phyloP scores from a whole-genome alignment of 345 rosid genomes.

The Moricandia arvensis region DNA sequence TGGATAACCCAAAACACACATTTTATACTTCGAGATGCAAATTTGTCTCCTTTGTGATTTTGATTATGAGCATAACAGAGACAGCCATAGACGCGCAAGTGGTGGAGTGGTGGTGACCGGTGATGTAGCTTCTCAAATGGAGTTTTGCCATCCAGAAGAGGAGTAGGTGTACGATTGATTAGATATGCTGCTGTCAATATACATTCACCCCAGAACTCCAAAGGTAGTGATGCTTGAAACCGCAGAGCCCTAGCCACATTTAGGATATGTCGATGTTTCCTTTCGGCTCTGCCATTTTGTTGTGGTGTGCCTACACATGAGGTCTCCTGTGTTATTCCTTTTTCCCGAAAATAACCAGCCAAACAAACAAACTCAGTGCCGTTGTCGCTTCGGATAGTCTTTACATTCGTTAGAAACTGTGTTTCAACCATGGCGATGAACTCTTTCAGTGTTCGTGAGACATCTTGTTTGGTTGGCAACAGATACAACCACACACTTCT shows the following conservation, averaged over 20 bases:
- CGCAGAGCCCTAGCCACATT: not conserved
- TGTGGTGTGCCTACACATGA: not conserved
- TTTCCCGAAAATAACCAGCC: not conserved
- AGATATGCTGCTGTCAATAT: too few relatives aligned
- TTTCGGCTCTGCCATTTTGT: not conserved
- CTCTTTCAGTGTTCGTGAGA: not conserved
- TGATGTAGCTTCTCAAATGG: not conserved
- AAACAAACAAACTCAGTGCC: not conserved
- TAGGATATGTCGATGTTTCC: too few relatives aligned
- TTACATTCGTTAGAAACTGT: not conserved
- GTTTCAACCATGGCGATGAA: not conserved
- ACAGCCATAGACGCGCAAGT: not conserved
- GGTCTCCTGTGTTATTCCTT: not conserved
- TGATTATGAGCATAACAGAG: not conserved
- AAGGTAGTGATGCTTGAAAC: not conserved
- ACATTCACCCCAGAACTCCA: too few relatives aligned
- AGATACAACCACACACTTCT: not conserved
- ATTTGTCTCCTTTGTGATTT: too few relatives aligned
- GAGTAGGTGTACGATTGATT: too few relatives aligned
- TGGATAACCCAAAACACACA: not conserved
- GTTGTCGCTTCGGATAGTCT: not conserved
- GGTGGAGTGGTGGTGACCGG: not conserved
- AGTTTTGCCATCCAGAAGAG: too few relatives aligned
- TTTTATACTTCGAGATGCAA: not conserved
- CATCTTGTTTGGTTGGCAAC: too few relatives aligned